Base-by-base conservation (phyloP, 2,329 filamentous ascomycete genomes). In the Ascochyta fabae region DNA sequence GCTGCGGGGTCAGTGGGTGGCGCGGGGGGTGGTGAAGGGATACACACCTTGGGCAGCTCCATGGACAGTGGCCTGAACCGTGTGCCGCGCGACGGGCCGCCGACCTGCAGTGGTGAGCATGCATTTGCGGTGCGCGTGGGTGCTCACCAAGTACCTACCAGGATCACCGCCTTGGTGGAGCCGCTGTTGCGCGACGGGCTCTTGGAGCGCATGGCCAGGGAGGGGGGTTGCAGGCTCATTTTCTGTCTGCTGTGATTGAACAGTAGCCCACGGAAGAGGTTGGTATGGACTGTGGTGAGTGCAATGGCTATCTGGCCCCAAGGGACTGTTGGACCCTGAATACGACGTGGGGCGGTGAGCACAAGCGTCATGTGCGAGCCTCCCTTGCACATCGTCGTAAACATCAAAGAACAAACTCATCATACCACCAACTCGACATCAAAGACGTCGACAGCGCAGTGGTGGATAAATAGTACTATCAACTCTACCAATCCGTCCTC, bases 51-150 rank as follows among this genome's bases (percentile, higher is more conserved):
- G 68, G 95, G 95, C 53, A 97, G 84, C 80, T 99, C 95, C 70
- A 98, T 89, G 52, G 92, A 96, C 66, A 99, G 84, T 69, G 95
- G 95, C 67, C 95, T 87, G 81, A 98, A 98, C 66, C 95, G 87
- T 60, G 95, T 99, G 75, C 95, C 95, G 83, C 95, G 87, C 56
- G 93, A 97, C 52, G 95, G 93, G 58, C 95, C 94, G 65, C 94
- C 94, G 72, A 98, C 94, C 93, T 97, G 60, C 19, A 41, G 47
- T 15, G 60, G 66, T 75, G 36, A 77, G 73, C 52, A 56, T 58
- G 38, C 36, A 19, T 19, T 59, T 47, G 39, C 43, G 12, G 41
- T 35, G 41, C 33, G 19, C 10, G 19, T 34, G 41, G 23, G 39
- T 47, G 19, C 19, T 19, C 19, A 19, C 19, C 19, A 2, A 19